Conservation (phyloP, 2,329 filamentous ascomycete genomes). For the Penicillium sp. region DNA sequence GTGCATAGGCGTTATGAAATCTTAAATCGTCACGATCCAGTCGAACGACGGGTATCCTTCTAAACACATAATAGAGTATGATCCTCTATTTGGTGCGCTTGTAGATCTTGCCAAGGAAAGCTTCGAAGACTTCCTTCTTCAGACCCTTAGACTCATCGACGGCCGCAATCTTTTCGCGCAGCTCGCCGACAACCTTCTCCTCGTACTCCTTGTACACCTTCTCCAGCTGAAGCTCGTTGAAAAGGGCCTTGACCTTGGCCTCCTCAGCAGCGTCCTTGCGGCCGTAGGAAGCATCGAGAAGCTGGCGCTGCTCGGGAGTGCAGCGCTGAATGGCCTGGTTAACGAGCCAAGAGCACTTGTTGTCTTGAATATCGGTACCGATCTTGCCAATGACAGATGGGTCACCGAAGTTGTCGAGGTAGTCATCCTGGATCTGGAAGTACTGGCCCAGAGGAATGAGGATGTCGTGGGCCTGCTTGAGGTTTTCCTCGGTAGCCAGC, state of each 20-base stretch:
- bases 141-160: conserved; percentile 85
- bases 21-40: conserved; percentile 6
- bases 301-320: conserved; percentile 78
- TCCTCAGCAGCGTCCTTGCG: conserved; percentile 83
- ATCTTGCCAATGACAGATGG: conserved; percentile 96
- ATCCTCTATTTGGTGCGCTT: conserved; percentile 82
- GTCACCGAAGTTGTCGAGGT: conserved; percentile 95
- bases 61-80: conserved; percentile 2
- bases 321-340: conserved; percentile 85
- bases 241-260: conserved; percentile 83
- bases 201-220: conserved; percentile 85
- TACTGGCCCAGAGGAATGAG: conserved; percentile 97
- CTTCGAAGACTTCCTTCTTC: conserved; percentile 86
- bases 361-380: conserved; percentile 97
- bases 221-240: conserved; percentile 80
- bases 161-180: conserved; percentile 70
- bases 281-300: conserved; percentile 92
- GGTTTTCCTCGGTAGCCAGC: conserved; percentile 81
- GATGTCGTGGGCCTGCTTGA: conserved; percentile 85
- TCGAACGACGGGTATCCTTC: conserved; percentile 16
- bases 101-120: conserved; percentile 95
- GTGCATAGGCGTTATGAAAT: not conserved
- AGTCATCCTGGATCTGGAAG: conserved; percentile 99
- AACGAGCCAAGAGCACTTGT: conserved; percentile 98
- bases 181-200: conserved; percentile 77